Conservation (phyloP, 2,329 filamentous ascomycete genomes). For the Domatiomyces globalis region DNA sequence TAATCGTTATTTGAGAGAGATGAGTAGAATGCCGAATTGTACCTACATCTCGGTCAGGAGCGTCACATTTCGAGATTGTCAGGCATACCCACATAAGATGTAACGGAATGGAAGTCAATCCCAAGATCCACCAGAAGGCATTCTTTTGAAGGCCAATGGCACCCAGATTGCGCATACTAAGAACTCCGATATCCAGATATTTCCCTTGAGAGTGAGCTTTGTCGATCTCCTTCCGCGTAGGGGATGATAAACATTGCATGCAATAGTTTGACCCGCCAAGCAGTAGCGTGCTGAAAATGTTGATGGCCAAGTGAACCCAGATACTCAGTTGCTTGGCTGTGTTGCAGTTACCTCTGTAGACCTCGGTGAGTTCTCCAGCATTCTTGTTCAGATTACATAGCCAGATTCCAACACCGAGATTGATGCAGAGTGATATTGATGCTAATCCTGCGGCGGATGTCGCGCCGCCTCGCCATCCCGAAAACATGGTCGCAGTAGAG, state of each 20-base stretch:
- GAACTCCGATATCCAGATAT: constrained; percentile 21
- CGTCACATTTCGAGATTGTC: not conserved
- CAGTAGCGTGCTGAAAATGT: constrained; percentile 22
- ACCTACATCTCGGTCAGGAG: constrained; percentile 5
- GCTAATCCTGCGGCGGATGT: constrained; percentile 7
- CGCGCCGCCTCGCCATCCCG: constrained; percentile 13
- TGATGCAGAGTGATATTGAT: constrained; percentile 11
- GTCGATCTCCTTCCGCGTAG: constrained; percentile 22
- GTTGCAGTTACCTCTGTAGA: constrained; percentile 8
- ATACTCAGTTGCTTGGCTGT: constrained; percentile 4
- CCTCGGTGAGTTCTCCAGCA: constrained; percentile 1
- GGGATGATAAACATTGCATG: constrained; percentile 23
- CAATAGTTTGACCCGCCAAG: constrained; percentile 23
- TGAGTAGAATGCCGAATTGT: constrained; percentile 21
- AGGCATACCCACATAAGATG: constrained; percentile 12
- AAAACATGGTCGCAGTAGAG: not conserved
- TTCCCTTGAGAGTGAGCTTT: constrained; percentile 17
- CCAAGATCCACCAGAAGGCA: constrained; percentile 16
- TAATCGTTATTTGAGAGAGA: constrained; percentile 17
- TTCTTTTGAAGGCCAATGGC: constrained; percentile 6
- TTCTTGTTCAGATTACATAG: constrained; percentile 1
- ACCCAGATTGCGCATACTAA: constrained; percentile 19
- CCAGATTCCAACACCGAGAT: constrained; percentile 10
- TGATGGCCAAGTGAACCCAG: constrained; percentile 23
- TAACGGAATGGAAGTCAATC: constrained; percentile 16